Conservation (phyloP, 2,329 filamentous ascomycete species). For the Elsinoe fawcettii region DNA sequence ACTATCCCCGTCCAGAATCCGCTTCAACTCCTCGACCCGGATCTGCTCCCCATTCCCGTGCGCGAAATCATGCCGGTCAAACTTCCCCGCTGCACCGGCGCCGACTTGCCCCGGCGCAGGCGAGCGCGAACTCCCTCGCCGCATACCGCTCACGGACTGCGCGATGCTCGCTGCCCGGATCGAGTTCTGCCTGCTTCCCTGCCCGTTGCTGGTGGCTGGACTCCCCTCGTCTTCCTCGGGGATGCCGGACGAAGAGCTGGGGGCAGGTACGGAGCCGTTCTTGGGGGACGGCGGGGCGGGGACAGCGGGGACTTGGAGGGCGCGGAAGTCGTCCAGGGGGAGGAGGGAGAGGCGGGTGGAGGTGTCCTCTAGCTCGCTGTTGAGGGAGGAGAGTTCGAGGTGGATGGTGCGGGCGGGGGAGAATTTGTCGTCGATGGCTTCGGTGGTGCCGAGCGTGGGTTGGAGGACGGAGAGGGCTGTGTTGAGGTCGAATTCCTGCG, state of each 20-base stretch:
- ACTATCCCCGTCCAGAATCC: conserved; percentile 35
- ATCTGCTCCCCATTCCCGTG: conserved; percentile 41
- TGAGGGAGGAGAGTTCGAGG: conserved; percentile 27
- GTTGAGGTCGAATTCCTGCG: conserved; percentile 8
- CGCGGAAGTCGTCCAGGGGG: conserved; percentile 72
- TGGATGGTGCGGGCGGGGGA: conserved; percentile 10
- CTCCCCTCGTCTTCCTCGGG: conserved; percentile 61
- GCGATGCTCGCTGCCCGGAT: conserved; percentile 46
- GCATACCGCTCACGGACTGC: conserved; percentile 43
- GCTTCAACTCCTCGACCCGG: conserved; percentile 38
- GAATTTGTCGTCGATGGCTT: neutral
- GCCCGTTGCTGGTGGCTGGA: conserved; percentile 51
- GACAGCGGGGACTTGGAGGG: conserved; percentile 62
- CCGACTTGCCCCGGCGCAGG: conserved; percentile 5
- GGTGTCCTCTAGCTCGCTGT: conserved; percentile 19
- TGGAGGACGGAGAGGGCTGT: neutral
- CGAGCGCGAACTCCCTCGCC: conserved; percentile 4
- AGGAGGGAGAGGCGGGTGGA: conserved; percentile 60
- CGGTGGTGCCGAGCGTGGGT: neutral
- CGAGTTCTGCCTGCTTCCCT: conserved; percentile 24
- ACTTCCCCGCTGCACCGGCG: conserved; percentile 6
- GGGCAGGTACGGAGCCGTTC: conserved; percentile 30
- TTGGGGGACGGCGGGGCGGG: conserved; percentile 46
- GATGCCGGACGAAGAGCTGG: conserved; percentile 51
- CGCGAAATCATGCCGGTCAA: conserved; percentile 15